These are phyloP conservation scores for Volutella citrinella DNA, from an alignment of 2,329 filamentous ascomycete species.

Conservation along the genomic window DNA sequence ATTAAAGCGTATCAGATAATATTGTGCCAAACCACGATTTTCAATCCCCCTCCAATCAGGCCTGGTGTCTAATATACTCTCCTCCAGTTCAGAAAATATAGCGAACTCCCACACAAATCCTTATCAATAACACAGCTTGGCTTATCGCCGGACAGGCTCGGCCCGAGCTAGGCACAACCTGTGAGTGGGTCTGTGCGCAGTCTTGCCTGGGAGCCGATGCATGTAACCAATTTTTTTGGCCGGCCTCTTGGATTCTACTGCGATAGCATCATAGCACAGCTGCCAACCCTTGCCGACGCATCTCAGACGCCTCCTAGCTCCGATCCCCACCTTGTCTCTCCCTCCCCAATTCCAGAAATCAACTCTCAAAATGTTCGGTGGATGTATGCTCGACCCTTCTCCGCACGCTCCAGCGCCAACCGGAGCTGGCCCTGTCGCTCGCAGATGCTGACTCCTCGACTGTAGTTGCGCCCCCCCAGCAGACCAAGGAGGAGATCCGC, in stretches of 20 bases:
- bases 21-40: no score
- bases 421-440: background rate
- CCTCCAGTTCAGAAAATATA: no score
- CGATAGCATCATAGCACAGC: conserved; percentile 24
- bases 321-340: background rate
- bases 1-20: no score
- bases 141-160: background rate
- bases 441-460: conserved; percentile 16
- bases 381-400: no score
- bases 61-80: no score
- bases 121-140: no score
- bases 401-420: no score
- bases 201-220: conserved; percentile 4
- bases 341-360: background rate
- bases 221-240: conserved; percentile 21
- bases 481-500: conserved; percentile 67
- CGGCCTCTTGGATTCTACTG: conserved; percentile 12
- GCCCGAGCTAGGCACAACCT: background rate
- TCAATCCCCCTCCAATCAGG: no score
- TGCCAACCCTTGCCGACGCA: conserved; percentile 9
- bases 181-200: conserved; percentile 12
- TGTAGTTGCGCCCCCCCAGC: conserved; percentile 65
- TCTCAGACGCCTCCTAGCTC: conserved; percentile 4
- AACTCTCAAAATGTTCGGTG: conserved; percentile 57
- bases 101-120: no score